Percentiles rank a stretch among this genome's conserved stretches.
These are phyloP conservation scores for Westerdykella ornata DNA, from an alignment of 2,329 filamentous ascomycete genomes.

Conservation along the genomic window DNA sequence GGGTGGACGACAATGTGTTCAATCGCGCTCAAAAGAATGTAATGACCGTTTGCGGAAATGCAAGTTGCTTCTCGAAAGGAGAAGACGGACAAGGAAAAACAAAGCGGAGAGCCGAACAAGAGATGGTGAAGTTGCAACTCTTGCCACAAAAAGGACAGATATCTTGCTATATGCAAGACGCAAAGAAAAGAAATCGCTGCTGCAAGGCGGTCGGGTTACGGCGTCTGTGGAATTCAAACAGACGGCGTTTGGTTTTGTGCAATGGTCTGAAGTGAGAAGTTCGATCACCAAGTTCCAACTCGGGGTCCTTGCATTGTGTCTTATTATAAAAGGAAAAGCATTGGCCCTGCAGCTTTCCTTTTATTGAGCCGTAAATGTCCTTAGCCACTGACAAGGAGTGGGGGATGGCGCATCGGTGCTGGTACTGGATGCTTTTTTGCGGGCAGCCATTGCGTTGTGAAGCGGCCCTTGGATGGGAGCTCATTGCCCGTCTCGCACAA, in stretches of 20 bases:
- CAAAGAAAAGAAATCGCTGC: slow-evolving; percentile 19
- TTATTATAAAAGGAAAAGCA: slow-evolving; percentile 21
- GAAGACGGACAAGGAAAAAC: slow-evolving; percentile 26
- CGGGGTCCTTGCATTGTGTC: slow-evolving; percentile 33
- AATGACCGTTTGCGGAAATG: slow-evolving; percentile 29
- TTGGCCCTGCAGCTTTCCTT: no score
- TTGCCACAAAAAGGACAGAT: slow-evolving; percentile 16
- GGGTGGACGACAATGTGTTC: slow-evolving; percentile 7
- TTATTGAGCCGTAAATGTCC: no score
- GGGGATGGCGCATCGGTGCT: no score
- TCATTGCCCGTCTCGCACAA: no score
- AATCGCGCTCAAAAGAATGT: slow-evolving; percentile 24
- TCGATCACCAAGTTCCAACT: slow-evolving; percentile 12
- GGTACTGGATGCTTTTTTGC: no score
- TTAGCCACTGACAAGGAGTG: no score
- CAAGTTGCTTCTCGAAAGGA: slow-evolving; percentile 23
- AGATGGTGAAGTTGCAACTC: not conserved
- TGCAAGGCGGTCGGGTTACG: slow-evolving; percentile 8
- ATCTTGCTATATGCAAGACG: slow-evolving; percentile 14
- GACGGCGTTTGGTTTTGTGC: slow-evolving; percentile 10
- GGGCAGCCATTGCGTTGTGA: no score
- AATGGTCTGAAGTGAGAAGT: slow-evolving; percentile 4
- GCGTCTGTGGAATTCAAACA: slow-evolving; percentile 30
- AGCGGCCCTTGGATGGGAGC: no score
- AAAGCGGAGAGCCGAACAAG: slow-evolving; percentile 24